These are phyloP conservation scores for grape (Vitis vinifera) DNA, from an alignment of 164 flowering plant genomes.

Conservation along the genomic window ASM3070453v1 NC_081806.1:6414001-6414500, in stretches of 20 bases:
- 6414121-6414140: constrained; percentile 71
- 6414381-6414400: constrained; percentile 88
- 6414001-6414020: constrained; percentile 77
- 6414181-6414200: constrained; percentile 45
- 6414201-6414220: constrained; percentile 34
- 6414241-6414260: constrained; percentile 63
- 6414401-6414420: constrained; percentile 79
- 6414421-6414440: constrained; percentile 77
- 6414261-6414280: constrained; percentile 65
- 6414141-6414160: constrained; percentile 91
- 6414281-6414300: constrained; percentile 80
- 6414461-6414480: constrained; percentile 73
- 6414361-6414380: constrained; percentile 87
- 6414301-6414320: constrained; percentile 96
- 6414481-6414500: constrained; percentile 77
- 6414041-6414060: constrained; percentile 82
- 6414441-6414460: constrained; percentile 63
- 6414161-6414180: constrained; percentile 69
- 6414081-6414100: constrained; percentile 86
- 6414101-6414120: constrained; percentile 74
- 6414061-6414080: constrained; percentile 88
- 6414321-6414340: constrained; percentile 85
- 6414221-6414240: constrained; percentile 26
- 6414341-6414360: constrained; percentile 78
- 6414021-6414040: constrained; percentile 75